Evolutionary conservation across 1,284 basidiomycete species (phyloP).

Genomic region (Caloboletus inedulis): DNA sequence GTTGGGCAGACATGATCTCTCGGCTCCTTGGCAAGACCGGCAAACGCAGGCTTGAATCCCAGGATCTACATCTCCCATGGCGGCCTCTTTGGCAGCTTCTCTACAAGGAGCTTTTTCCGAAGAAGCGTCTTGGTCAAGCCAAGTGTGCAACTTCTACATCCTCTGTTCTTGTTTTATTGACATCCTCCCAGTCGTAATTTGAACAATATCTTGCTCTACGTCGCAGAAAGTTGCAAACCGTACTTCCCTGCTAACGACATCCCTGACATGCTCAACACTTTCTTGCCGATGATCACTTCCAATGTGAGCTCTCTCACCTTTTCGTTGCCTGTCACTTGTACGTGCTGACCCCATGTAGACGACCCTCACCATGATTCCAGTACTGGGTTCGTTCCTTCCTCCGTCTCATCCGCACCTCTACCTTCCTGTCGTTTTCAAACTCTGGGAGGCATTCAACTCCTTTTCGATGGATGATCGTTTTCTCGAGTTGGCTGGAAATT

Average conservation of each 20-base stretch:
- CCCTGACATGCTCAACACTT: slow-evolving; percentile 84
- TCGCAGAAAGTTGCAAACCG: slow-evolving; percentile 77
- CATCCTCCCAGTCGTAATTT: slow-evolving; percentile 25
- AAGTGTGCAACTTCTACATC: slow-evolving; percentile 48
- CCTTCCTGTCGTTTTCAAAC: slow-evolving; percentile 69
- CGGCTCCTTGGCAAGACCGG: slow-evolving; percentile 39
- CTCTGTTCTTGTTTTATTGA: slow-evolving; percentile 9
- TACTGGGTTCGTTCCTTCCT: slow-evolving; percentile 76
- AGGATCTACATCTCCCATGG: slow-evolving; percentile 63
- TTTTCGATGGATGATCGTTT: slow-evolving; percentile 79
- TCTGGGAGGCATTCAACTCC: slow-evolving; percentile 88
- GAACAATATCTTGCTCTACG: slow-evolving; percentile 45
- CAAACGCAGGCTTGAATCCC: slow-evolving; percentile 48
- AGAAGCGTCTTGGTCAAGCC: slow-evolving; percentile 40
- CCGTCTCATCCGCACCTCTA: slow-evolving; percentile 66
- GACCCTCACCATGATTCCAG: slow-evolving; percentile 63
- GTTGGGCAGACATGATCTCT: slow-evolving; percentile 58
- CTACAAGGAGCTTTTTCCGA: slow-evolving; percentile 61
- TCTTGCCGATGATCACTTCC: slow-evolving; percentile 48
- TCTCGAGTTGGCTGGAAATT: slow-evolving; percentile 75
- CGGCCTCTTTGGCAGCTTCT: slow-evolving; percentile 56
- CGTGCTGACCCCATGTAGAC: slow-evolving; percentile 40
- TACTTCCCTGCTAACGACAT: slow-evolving; percentile 92
- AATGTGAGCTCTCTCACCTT: slow-evolving; percentile 22
- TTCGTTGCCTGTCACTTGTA: not conserved